Base-by-base conservation (phyloP, 2,329 filamentous ascomycete genomes). In the Aspergillus fijiensis region DNA sequence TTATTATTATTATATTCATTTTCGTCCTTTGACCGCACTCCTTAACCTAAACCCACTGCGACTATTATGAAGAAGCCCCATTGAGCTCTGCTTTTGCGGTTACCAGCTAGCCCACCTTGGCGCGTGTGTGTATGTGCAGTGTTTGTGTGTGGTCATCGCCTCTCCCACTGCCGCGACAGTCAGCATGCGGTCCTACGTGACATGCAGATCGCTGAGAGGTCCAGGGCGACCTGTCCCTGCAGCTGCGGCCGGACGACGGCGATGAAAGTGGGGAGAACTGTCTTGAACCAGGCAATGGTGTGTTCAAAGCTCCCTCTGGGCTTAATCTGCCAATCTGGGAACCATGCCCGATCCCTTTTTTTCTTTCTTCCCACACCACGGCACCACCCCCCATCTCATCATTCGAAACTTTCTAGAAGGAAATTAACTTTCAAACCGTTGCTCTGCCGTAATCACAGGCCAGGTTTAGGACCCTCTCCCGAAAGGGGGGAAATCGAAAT, bases 341-440 rank as follows among this genome's bases (percentile, higher is more conserved):
- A 45, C 39, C 39, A 45, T 45, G 39, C 39, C 39, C 39, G 39
- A 45, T 45, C 39, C 39, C 39, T 45, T 45, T 45, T 42, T 45
- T 45, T 45, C 16, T 19, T 45, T 45, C 33, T 35, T 16, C 4
- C 52, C 49, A 31, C 23, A 23, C 23, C 23, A 23, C 23, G 23
- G 23, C 23, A 23, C 23, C 23, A 23, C 23, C 4, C 23, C 23
- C 23, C 23, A 23, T 23, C 23, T 23, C 63, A 63, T 62, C 51
- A 57, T 67, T 68, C 62, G 65, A 72, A 72, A 63, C 66, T 68
- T 73, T 73, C 70, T 73, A 74, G 71, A 74, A 74, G 69, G 65
- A 69, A 65, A 65, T 65, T 72, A 70, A 63, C 65, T 67, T 72
- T 69, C 60, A 31, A 62, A 57, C 69, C 65, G 66, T 70, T 65